Base-by-base conservation (phyloP, 148 eudicot species). In the Heliosperma pusillum region DNA sequence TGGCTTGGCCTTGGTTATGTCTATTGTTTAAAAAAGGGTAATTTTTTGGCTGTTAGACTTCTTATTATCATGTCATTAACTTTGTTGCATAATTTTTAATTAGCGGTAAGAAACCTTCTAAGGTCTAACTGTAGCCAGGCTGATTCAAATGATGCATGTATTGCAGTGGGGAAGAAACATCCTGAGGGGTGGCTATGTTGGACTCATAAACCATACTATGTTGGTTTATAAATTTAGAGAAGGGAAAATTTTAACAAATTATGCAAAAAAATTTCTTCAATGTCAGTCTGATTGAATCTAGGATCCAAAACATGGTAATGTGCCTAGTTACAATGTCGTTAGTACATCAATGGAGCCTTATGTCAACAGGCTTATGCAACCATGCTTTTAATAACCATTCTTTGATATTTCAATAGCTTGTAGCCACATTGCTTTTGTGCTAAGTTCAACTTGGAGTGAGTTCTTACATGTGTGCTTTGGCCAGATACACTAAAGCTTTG, bases 401-500 rank as follows among this genome's bases (percentile, higher is more conserved):
- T 66, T 66, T 40, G 50, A 45, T 66, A 52, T 19, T n/a, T 66
- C 20, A n/a, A 9, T 40, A 30, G 21, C 27, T 24, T 52, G 59
- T 52, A 70, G 11, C 52, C 59, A 17, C 20, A 10, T 50, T 52
- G 22, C 17, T 42, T 70, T 25, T 15, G 7, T 42, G 29, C 71
- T 2, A 33, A 47, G 40, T 70, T 70, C 10, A 50, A 50, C 72
- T 17, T 73, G 77, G 69, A 76, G 12, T 79, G 70, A 66, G 64
- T 69, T 76, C 7, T 72, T 72, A 33, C 22, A 15, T 74, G 10
- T 62, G 58, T 65, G 30, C 59, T 69, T 81, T 69, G 66, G 74
- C 74, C 70, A 96, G 99, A 82, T 96, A 96, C 84, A 96, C 99
- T 2, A 96, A 96, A 79, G 99, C 99, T 26, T 87, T 96, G 76